Percentiles rank a stretch among this genome's conserved stretches.
phyloP scores from a whole-genome alignment of 441 rosid genomes.

The Breynia disticha region DNA sequence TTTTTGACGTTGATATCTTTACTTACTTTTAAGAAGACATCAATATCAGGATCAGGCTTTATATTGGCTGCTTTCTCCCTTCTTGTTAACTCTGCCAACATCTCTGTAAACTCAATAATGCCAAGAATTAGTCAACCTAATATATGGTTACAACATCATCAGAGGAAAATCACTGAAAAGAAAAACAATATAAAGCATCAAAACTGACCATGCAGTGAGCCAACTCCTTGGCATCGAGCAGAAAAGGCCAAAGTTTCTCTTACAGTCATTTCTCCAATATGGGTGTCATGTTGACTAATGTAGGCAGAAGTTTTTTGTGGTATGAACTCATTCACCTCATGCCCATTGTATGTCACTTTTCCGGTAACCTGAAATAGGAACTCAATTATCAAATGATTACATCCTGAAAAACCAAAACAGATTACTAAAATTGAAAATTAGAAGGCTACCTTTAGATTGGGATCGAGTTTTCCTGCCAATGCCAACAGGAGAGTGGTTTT shows the following conservation, averaged over 20 bases:
- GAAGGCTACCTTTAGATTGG: constrained; percentile 14
- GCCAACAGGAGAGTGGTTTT: constrained; percentile 24
- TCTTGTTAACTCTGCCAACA: constrained; percentile 21
- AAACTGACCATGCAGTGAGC: constrained; percentile 15
- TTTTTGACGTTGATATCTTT: not conserved
- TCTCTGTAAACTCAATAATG: constrained; percentile 10
- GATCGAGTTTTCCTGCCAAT: constrained; percentile 23
- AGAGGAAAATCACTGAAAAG: not conserved
- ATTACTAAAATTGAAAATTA: not conserved
- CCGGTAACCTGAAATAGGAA: constrained; percentile 16
- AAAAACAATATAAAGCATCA: not conserved
- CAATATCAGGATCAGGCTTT: constrained; percentile 27
- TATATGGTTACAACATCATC: not conserved
- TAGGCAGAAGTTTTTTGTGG: constrained; percentile 22
- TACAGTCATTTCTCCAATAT: constrained; percentile 22
- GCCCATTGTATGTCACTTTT: constrained; percentile 22
- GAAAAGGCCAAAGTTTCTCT: constrained; percentile 27
- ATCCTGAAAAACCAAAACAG: not conserved
- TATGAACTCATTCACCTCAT: constrained; percentile 17
- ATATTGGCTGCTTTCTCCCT: constrained; percentile 24
- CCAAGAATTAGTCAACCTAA: not conserved
- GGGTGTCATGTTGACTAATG: constrained; percentile 22
- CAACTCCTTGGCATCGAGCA: constrained; percentile 27
- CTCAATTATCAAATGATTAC: not conserved
- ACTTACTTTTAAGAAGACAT: constrained; percentile 26